Evolutionary conservation across 495 filamentous ascomycete species (phyloP), one percentile per base, ranked within the genome.

Genomic region (Lasiosphaeria miniovina): DNA sequence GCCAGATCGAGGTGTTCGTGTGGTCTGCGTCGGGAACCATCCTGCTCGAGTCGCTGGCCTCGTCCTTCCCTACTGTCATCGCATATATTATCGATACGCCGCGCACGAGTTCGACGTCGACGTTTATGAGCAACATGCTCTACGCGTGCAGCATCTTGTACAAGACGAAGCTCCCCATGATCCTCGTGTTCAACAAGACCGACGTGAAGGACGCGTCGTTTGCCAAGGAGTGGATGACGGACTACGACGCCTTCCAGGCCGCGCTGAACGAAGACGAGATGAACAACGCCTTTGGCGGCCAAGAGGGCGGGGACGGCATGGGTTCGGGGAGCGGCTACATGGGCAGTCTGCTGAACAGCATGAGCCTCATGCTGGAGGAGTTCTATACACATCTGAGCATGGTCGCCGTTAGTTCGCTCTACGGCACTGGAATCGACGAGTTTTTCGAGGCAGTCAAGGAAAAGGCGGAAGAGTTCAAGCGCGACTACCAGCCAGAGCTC

Each of bases 91-190:
- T 98, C 71, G 94, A 98, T 73, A 98, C 94, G 0, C 95, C 94
- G 4, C 86, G 94, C 34, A 92, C 91, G 14, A 88, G 88, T 52
- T 93, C 91, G 48, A 98, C 94, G 7, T 89, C 86, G 60, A 98
- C 95, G 0, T 98, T 98, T 74, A 98, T 98, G 95, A 91, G 87
- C 71, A 98, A 98, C 78, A 98, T 98, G 94, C 86, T 98, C 31
- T 98, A 98, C 72, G 94, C 94, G 3, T 97, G 94, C 82, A 91
- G 87, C 68, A 98, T 98, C 60, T 82, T 98, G 1, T 98, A 98
- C 82, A 98, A 98, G 78, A 98, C 93, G 7, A 95, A 94, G 68
- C 80, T 98, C 6, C 94, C 94, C 3, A 98, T 98, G 93, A 94
- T 98, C 31, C 73, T 98, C 14, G 94, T 98, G 4, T 97, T 98